Base-by-base conservation (phyloP, 495 filamentous ascomycete species). In the Penicillium roqueforti region DNA sequence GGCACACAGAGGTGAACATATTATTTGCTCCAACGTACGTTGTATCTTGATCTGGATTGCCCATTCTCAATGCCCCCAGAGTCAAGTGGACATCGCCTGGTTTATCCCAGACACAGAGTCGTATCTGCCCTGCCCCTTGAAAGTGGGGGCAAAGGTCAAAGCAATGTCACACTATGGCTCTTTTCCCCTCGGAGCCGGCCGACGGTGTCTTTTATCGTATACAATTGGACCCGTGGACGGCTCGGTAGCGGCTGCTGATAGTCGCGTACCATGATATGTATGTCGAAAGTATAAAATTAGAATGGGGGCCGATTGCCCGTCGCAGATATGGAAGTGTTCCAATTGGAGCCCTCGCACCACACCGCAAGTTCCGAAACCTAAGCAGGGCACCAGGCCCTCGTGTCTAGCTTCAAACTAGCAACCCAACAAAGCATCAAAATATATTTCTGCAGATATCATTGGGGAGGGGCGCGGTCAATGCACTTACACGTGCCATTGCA, bases 381-480 rank as follows among this genome's bases (percentile, higher is more conserved):
- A 20, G 18, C 13, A 14, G 25, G 11, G 20, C 39, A 13, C 20
- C 39, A 41, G 39, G 19, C 3, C 19, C 39, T n/a, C 5, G 3
- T 25, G 1, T 14, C 19, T n/a, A 42, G 40, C 37, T 20, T 20
- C 37, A 18, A 16, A 11, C 37, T 31, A 31, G 8, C 26, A 28
- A 11, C 9, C 28, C 28, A 28, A 28, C 26, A 11, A 3, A 9
- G 3, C 6, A 26, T 5, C 16, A 16, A 37, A n/a, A 43, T 14
- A 16, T 18, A 28, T 26, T 38, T 38, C 14, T 49, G 20, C 22
- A 23, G 28, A 14, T 20, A 48, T 48, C 29, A 37, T 28, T 16
- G 45, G 42, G n/a, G n/a, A n/a, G n/a, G n/a, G n/a, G n/a, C n/a
- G n/a, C n/a, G 40, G 39, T 52, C 38, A 18, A 25, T 43, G 49